Percentiles rank a stretch among this genome's conserved stretches.
These are phyloP conservation scores for Geotrichum bryndzae DNA, from an alignment of 1,139 yeast genomes.

Conservation along the genomic window DNA sequence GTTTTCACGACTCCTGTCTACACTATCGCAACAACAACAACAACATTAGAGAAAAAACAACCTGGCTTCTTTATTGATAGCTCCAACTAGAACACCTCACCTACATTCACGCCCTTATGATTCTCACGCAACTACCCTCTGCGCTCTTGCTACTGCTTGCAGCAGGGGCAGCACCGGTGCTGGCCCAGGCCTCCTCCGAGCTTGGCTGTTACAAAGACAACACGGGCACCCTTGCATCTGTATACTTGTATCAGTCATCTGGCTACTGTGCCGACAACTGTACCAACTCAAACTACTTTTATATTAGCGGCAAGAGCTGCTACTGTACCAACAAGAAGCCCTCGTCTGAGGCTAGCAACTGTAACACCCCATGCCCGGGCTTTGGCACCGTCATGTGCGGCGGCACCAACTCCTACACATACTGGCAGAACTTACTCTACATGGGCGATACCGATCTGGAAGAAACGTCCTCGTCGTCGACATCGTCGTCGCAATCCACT, in stretches of 20 bases:
- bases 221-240: slow-evolving; percentile 4
- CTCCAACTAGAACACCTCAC: neutral
- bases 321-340: slow-evolving; percentile 61
- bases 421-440: slow-evolving; percentile 17
- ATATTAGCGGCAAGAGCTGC: slow-evolving; percentile 56
- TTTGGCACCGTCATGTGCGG: slow-evolving; percentile 17
- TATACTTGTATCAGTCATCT: slow-evolving; percentile 11
- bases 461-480: neutral
- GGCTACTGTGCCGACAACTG: slow-evolving; percentile 13
- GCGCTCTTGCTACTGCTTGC: neutral
- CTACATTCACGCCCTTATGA: neutral
- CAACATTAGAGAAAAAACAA: neutral
- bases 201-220: slow-evolving; percentile 11
- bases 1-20: neutral
- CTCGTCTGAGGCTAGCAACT: slow-evolving; percentile 30
- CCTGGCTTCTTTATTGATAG: neutral
- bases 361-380: slow-evolving; percentile 42
- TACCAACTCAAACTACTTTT: slow-evolving; percentile 37
- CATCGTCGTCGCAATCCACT: neutral
- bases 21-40: neutral
- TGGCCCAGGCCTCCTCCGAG: neutral
- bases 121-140: neutral
- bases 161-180: neutral
- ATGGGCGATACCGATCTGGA: slow-evolving; percentile 15
- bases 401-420: slow-evolving; percentile 19